Base-by-base conservation (phyloP, 352 stramenopile species). In the Phytophthora sojae region DNA sequence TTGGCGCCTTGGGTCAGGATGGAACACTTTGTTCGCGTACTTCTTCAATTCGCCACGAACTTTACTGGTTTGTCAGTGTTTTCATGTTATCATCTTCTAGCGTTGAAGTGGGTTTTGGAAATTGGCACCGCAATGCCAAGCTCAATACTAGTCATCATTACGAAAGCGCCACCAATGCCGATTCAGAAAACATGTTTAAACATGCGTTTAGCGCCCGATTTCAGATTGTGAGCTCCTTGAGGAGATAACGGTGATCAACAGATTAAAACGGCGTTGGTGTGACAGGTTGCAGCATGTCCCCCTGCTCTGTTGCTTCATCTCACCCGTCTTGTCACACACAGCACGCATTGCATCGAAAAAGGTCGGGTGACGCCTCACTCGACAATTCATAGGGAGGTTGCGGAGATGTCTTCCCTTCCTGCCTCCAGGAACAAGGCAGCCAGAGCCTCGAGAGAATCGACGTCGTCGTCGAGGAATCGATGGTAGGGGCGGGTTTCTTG, bases 251-350 rank as follows among this genome's bases (percentile, higher is more conserved):
- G 44, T 51, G 44, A 23, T 51, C n/a, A 12, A 15, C n/a, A 57
- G 51, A 37, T 44, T 57, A 57, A 57, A 57, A 42, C 42, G 23
- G 51, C 25, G n/a, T 57, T 14, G 23, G 15, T 57, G 51, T 42
- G 51, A 57, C 51, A 56, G 39, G 50, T 29, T 52, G 45, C 3
- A 14, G 45, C 45, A 55, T 55, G 23, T 19, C 35, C 51, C 26
- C 51, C 26, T 57, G 26, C 17, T 21, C 11, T 17, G 35, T 42
- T 42, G 12, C 26, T 25, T 57, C 12, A 57, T 57, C 52, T 57
- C 52, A 57, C 25, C 12, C 39, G 39, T 21, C 49, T 35, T 56
- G 50, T 57, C 52, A 57, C 52, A 57, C n/a, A n/a, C n/a, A n/a
- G 26, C 52, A 42, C 25, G 17, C 6, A 11, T 26, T 57, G 15